These are phyloP conservation scores for Canna indica DNA, from an alignment of 176 grass and related monocot species.

Conservation along the genomic window DNA sequence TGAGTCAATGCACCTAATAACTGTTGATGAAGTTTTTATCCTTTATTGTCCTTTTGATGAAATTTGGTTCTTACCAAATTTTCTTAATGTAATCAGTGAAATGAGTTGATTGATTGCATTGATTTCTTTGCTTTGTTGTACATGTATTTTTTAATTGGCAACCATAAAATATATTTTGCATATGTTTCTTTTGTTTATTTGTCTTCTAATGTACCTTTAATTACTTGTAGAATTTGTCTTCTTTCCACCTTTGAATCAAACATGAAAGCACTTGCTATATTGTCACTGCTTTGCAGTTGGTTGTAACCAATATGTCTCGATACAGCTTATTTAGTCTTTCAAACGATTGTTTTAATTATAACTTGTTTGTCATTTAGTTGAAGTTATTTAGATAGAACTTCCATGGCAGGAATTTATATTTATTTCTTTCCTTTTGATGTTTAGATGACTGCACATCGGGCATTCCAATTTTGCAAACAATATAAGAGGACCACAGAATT, in stretches of 20 bases:
- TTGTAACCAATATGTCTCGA: not conserved
- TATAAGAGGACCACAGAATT: slow-evolving; percentile 95
- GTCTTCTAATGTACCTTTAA: not conserved
- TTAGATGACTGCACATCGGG: slow-evolving; percentile 94
- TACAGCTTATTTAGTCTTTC: not conserved
- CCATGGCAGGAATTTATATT: not conserved
- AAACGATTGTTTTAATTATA: not conserved
- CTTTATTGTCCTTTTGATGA: no score
- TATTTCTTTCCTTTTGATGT: slow-evolving; percentile 7
- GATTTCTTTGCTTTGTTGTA: not conserved
- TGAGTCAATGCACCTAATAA: no score
- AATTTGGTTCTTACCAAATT: no score
- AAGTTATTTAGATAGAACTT: not conserved
- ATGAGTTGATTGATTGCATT: no score
- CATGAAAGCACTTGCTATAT: not conserved
- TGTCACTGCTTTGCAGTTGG: not conserved
- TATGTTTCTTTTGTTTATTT: not conserved
- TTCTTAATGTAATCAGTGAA: no score
- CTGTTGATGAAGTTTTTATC: no score
- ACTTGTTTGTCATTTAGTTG: not conserved
- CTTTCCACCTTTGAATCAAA: not conserved
- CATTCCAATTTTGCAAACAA: slow-evolving; percentile 95
- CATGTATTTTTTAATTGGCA: not conserved
- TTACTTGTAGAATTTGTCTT: not conserved
- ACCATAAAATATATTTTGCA: not conserved